These are phyloP conservation scores for Hemileccinum rubropunctum DNA, from an alignment of 768 basidiomycete species.

Conservation along the genomic window DNA sequence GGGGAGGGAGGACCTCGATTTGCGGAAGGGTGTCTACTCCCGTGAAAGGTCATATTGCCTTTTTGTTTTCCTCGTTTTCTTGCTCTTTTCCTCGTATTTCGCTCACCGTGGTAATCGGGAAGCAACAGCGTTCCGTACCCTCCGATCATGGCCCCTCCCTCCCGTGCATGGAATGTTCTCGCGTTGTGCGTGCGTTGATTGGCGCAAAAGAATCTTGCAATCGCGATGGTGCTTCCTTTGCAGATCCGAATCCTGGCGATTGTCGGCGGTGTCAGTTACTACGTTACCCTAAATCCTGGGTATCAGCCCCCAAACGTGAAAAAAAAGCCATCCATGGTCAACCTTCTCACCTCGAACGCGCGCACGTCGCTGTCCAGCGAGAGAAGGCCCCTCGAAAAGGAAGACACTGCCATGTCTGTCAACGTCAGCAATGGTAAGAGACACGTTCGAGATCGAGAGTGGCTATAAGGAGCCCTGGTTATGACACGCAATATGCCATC, in stretches of 20 bases:
- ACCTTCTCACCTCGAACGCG: conserved; percentile 1
- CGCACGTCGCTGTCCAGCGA: not conserved
- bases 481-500: too few species aligned
- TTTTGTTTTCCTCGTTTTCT: too few species aligned
- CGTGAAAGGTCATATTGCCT: conserved; percentile 21
- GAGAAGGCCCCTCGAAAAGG: not conserved
- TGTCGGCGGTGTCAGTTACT: conserved; percentile 16
- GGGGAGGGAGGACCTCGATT: not conserved
- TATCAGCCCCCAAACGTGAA: conserved; percentile 3
- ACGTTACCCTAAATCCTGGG: conserved; percentile 24
- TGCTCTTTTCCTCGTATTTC: not conserved
- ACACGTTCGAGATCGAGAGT: not conserved
- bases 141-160: conserved; percentile 5
- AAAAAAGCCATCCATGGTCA: too few species aligned
- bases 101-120: conserved; percentile 25
- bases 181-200: conserved; percentile 12
- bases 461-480: too few species aligned
- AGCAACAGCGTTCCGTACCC: conserved; percentile 10
- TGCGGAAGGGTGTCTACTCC: conserved; percentile 7
- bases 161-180: not conserved
- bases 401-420: conserved; percentile 4
- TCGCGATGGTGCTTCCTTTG: conserved; percentile 18
- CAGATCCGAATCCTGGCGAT: conserved; percentile 30
- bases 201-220: conserved; percentile 7
- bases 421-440: not conserved